Base-by-base conservation (phyloP, 139 green algal species). In the Picochlorum sp. region DNA sequence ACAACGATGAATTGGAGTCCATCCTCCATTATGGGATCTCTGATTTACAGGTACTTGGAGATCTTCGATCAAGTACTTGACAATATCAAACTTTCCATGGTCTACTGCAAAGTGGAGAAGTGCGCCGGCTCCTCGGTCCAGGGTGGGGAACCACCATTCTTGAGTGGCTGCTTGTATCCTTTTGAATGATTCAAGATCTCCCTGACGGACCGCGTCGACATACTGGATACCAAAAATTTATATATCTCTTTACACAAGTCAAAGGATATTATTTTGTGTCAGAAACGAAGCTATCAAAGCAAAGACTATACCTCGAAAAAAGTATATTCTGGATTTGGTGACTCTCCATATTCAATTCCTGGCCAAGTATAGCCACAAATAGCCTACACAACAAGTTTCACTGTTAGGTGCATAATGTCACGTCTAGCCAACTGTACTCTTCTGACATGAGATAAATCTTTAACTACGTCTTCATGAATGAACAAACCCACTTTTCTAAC, bases 361-460 rank as follows among this genome's bases (percentile, higher is more conserved):
- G 71, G 68, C 71, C 71, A 79, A 5, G 71, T 79, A 56, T 65
- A 79, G 25, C 70, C 70, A 20, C 39, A 41, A 25, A 78, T 72
- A 20, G 25, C 62, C 70, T 78, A 52, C 36, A 50, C 12, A 47
- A 16, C 39, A 47, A n/a, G n/a, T n/a, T n/a, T n/a, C n/a, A n/a
- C n/a, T n/a, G n/a, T n/a, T n/a, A n/a, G n/a, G n/a, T n/a, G n/a
- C n/a, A n/a, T n/a, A n/a, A n/a, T n/a, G n/a, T n/a, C n/a, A n/a
- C n/a, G n/a, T n/a, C n/a, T n/a, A n/a, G n/a, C n/a, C n/a, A n/a
- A n/a, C n/a, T n/a, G n/a, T n/a, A n/a, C n/a, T n/a, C n/a, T n/a
- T n/a, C n/a, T n/a, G n/a, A n/a, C n/a, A n/a, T n/a, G n/a, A n/a
- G n/a, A n/a, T n/a, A n/a, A n/a, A n/a, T n/a, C n/a, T n/a, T n/a